These are phyloP conservation scores for Aspergillus viridinutans DNA, from an alignment of 2,329 filamentous ascomycete genomes.

Conservation along the genomic window DNA sequence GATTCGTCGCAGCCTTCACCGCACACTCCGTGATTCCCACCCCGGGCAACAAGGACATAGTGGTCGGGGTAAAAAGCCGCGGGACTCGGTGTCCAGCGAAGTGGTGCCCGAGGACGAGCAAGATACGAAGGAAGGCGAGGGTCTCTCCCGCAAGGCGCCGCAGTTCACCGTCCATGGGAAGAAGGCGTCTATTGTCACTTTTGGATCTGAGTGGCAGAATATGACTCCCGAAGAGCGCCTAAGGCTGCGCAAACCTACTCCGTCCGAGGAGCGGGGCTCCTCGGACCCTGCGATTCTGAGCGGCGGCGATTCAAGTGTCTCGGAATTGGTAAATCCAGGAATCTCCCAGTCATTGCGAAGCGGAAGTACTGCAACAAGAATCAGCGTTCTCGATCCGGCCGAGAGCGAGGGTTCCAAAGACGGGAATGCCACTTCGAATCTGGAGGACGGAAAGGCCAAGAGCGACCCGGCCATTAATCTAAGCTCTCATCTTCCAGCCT, in stretches of 20 bases:
- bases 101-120: conserved; percentile 50
- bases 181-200: conserved; percentile 95
- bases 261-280: conserved; percentile 34
- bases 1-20: conserved; percentile 81
- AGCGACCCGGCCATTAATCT: conserved; percentile 6
- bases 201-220: conserved; percentile 83
- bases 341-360: conserved; percentile 62
- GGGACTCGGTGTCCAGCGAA: conserved; percentile 63
- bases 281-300: conserved; percentile 30
- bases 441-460: conserved; percentile 4
- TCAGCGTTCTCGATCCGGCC: conserved; percentile 42
- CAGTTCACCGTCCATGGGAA: conserved; percentile 97
- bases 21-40: conserved; percentile 78
- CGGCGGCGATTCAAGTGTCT: conserved; percentile 24
- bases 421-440: conserved; percentile 15
- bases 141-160: conserved; percentile 71
- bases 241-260: conserved; percentile 54
- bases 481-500: background rate
- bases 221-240: conserved; percentile 70
- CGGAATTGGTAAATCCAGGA: conserved; percentile 28
- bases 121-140: conserved; percentile 53
- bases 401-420: conserved; percentile 21
- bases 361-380: conserved; percentile 62
- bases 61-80: conserved; percentile 71
- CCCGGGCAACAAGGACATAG: conserved; percentile 54